phyloP scores from a whole-genome alignment of 2,329 filamentous ascomycete genomes.

The Scytalidium lignicola region DNA sequence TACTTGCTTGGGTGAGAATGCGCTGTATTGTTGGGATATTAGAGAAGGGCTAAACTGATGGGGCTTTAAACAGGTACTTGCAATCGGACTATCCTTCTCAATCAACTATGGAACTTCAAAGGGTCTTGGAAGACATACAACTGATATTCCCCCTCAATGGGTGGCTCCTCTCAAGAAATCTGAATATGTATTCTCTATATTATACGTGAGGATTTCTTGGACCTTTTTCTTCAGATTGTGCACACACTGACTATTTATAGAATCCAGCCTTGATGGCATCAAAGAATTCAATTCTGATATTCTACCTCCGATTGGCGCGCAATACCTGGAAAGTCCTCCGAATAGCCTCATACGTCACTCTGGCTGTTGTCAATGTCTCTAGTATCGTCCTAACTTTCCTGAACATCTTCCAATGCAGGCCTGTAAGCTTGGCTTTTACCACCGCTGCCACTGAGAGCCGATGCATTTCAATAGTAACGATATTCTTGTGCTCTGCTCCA shows the following conservation, averaged over 20 bases:
- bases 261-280: constrained; percentile 87
- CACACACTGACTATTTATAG: constrained; percentile 34
- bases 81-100: constrained; percentile 61
- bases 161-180: constrained; percentile 47
- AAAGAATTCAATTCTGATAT: constrained; percentile 88
- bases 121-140: constrained; percentile 65
- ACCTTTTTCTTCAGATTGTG: not conserved
- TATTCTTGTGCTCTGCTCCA: constrained; percentile 72
- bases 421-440: constrained; percentile 65
- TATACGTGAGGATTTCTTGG: constrained; percentile 44
- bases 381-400: constrained; percentile 77
- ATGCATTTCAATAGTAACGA: constrained; percentile 51
- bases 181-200: constrained; percentile 60
- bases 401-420: constrained; percentile 81
- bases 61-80: constrained; percentile 38
- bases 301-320: constrained; percentile 79
- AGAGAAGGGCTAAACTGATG: not conserved
- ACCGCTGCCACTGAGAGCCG: constrained; percentile 24
- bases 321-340: constrained; percentile 72
- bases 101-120: constrained; percentile 59
- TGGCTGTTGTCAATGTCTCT: constrained; percentile 72
- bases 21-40: not conserved
- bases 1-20: constrained; percentile 63
- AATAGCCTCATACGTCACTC: constrained; percentile 73
- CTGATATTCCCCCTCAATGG: constrained; percentile 48